Conservation (phyloP, 2,329 filamentous ascomycete genomes). For the Trichoderma polysporum region DNA sequence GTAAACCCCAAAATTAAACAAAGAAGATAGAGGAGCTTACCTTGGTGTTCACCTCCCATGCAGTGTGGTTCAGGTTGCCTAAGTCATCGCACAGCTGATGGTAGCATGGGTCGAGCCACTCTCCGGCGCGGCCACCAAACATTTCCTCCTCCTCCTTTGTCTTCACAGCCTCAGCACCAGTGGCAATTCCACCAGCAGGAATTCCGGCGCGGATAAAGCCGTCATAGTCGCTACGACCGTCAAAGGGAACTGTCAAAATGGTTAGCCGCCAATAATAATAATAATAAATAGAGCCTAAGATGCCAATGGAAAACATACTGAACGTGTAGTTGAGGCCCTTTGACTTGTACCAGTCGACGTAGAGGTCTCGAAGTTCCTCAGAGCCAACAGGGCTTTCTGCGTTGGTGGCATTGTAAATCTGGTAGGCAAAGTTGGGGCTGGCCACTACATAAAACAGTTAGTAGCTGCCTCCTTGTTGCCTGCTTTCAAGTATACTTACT, state of each 20-base stretch:
- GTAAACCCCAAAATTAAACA: not conserved
- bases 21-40: conserved; percentile 34
- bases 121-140: conserved; percentile 70
- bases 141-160: conserved; percentile 61
- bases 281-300: not conserved
- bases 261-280: not conserved
- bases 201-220: conserved; percentile 73
- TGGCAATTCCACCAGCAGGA: conserved; percentile 72
- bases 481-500: not conserved
- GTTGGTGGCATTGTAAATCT: conserved; percentile 72
- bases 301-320: conserved; percentile 31
- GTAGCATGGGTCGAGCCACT: conserved; percentile 60
- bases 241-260: conserved; percentile 55
- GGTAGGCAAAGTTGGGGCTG: conserved; percentile 65
- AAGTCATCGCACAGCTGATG: conserved; percentile 62
- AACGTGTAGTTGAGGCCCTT: conserved; percentile 66
- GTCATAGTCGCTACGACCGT: conserved; percentile 77
- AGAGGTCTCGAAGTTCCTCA: conserved; percentile 65
- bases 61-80: conserved; percentile 56
- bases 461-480: not conserved
- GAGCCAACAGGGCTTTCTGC: conserved; percentile 68
- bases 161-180: conserved; percentile 76
- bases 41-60: conserved; percentile 62
- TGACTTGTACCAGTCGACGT: conserved; percentile 63
- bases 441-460: conserved; percentile 43